phyloP scores from a whole-genome alignment of 768 basidiomycete genomes.

The Mycena metata region DNA sequence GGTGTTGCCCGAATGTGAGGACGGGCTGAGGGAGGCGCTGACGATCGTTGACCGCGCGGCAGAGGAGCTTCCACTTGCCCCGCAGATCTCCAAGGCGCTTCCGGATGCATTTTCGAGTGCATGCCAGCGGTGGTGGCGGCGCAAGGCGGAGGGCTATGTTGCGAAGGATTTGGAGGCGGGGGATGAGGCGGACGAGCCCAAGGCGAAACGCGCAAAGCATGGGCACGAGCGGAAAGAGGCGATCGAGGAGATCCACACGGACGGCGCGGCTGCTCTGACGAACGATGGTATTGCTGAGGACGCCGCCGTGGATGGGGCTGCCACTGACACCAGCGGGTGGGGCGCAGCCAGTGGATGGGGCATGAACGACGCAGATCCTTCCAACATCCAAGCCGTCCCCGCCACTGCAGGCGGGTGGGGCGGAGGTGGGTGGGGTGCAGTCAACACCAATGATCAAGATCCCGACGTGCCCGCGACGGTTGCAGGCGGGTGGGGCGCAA shows the following conservation, averaged over 20 bases:
- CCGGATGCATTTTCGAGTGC: conserved; percentile 36
- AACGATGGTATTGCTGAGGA: no score
- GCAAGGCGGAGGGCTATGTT: conserved; percentile 44
- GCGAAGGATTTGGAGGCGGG: conserved; percentile 46
- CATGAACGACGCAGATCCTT: no score
- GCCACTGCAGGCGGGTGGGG: neutral
- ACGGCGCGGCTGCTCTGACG: neutral
- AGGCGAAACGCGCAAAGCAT: conserved; percentile 10
- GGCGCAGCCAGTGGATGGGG: neutral
- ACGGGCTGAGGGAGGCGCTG: conserved; percentile 53
- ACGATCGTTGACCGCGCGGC: conserved; percentile 37
- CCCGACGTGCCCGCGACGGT: neutral
- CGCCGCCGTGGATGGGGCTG: no score
- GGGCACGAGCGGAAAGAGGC: neutral
- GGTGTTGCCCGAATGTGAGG: conserved; percentile 11
- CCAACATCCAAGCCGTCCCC: neutral
- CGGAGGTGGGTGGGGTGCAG: neutral
- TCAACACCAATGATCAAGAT: neutral
- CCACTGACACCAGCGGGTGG: no score
- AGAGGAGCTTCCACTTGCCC: conserved; percentile 16
- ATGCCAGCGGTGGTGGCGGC: conserved; percentile 49
- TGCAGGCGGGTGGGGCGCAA: neutral
- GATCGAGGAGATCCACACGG: neutral
- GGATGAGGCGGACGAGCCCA: neutral
- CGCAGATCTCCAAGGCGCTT: conserved; percentile 10